Evolutionary conservation across 306 rosid species (phyloP), one percentile per base, ranked within the genome.

Genomic region (Begonia masoniana): DNA sequence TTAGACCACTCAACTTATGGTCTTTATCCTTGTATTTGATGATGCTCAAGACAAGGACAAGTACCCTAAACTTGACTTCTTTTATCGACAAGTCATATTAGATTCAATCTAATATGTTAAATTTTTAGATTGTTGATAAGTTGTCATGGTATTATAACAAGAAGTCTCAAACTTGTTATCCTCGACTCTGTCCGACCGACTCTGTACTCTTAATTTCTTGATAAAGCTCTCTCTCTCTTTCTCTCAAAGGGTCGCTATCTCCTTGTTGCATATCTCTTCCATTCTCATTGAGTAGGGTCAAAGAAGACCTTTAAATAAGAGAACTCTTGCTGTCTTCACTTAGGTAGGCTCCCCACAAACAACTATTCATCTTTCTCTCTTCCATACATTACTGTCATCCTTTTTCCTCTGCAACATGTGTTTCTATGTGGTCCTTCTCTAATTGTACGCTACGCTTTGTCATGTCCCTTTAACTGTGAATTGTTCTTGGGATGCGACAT

Each of bases 241-340:
- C 54, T 61, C 31, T 52, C 13, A n/a, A 76, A 71, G 56, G 67
- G 87, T 85, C 95, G 64, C 74, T 68, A 7, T 79, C 92, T 48
- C 58, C 10, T 82, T 82, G 73, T 5, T 79, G 83, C 82, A 71
- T 62, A 62, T 70, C 81, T 63, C 64, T 64, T 64, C 61, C 73
- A 64, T 73, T 63, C 62, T 61, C 68, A 74, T 69, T 68, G 66
- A 64, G 69, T 74, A 71, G 84, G 68, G 74, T 50, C 71, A 82
- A 78, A 41, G 49, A 64, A 58, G 84, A 81, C 95, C 56, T 78
- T 63, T 63, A 68, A 71, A 23, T 62, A 42, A 45, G 36, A 56
- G 60, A 81, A 80, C 72, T 67, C 62, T 15, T 65, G 39, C 8
- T 31, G 60, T 71, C 66, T 68, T 59, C 51, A 43, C 47, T 43